Evolutionary conservation across 306 rosid genomes (phyloP).

Genomic region (Sindora glabra): DNA sequence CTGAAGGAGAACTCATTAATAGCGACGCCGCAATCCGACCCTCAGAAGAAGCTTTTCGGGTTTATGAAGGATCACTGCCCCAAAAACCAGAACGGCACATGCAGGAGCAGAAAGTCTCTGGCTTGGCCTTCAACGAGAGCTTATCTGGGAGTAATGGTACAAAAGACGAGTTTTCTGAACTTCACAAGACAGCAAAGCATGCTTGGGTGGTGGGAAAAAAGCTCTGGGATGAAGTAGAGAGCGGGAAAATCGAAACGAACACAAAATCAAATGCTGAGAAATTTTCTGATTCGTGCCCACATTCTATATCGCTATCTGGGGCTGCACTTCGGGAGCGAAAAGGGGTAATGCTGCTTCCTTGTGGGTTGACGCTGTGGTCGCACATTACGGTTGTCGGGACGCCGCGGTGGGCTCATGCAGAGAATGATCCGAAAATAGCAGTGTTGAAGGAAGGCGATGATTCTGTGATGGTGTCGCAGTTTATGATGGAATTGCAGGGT

Average conservation of each 20-base stretch:
- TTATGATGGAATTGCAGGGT: constrained; percentile 89
- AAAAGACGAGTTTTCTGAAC: constrained; percentile 35
- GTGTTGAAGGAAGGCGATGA: constrained; percentile 59
- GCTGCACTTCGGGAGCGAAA: constrained; percentile 35
- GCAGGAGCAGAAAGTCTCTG: constrained; percentile 55
- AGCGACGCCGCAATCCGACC: constrained; percentile 21
- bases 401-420: constrained; percentile 79
- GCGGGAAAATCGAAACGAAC: constrained; percentile 24
- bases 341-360: constrained; percentile 62
- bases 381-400: constrained; percentile 89
- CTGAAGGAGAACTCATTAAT: constrained; percentile 24
- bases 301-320: constrained; percentile 56
- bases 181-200: constrained; percentile 52
- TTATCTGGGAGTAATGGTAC: constrained; percentile 20
- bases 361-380: constrained; percentile 86
- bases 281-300: constrained; percentile 53
- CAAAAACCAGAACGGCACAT: constrained; percentile 27
- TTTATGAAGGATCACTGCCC: constrained; percentile 15
- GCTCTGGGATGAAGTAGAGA: constrained; percentile 65
- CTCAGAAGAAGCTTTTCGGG: constrained; percentile 19
- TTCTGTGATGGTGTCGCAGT: constrained; percentile 82
- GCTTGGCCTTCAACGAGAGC: constrained; percentile 49
- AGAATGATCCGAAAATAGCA: constrained; percentile 67
- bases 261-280: constrained; percentile 29
- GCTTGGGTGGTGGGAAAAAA: constrained; percentile 68